Base-by-base conservation (phyloP, 2,329 filamentous ascomycete species). In the Drechslerella dactyloides region DNA sequence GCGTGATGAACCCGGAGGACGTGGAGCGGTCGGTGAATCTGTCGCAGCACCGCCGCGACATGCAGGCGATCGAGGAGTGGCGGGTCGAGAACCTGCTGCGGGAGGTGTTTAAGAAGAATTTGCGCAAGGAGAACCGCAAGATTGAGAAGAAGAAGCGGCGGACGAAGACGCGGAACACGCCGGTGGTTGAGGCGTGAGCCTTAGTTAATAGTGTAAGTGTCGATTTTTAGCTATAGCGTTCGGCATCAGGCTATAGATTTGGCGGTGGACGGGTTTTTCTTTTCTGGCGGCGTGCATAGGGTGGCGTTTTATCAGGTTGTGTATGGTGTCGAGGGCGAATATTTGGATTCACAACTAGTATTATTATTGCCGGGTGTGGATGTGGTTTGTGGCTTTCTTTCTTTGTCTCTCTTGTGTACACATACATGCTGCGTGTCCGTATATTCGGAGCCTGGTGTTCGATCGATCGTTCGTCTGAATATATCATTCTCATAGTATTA, bases 1-100 rank as follows among this genome's bases (percentile, higher is more conserved):
- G 69, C 33, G 51, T 73, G 17, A 68, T 73, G 69, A 73, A 68
- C 15, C 69, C 61, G 37, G 69, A 73, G 21, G 61, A 66, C 23
- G 69, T 73, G n/a, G 62, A 66, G 30, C 30, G 69, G 11, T 73
- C 57, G 7, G 62, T 66, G 15, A 73, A 68, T 24, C 19, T 68
- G 23, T 56, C 69, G 6, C 61, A 73, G 33, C 60, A 66, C 35
- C 66, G 68, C 44, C 51, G 51, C 17, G 69, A 73, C 59, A 48
- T 66, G 27, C 46, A 48, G 46, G 54, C 48, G 24, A 65, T 73
- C 35, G 69, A 73, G 27, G 59, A 73, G 50, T 60, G 55, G 55
- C 62, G 68, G 10, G 68, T 72, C 2, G 68, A 72, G 60, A 72
- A 72, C 27, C 60, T 72, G 27, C 50, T 72, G 11, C 64, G 56